Evolutionary conservation across 1,284 basidiomycete genomes (phyloP).

Genomic region (Ceratobasidium sp.): DNA sequence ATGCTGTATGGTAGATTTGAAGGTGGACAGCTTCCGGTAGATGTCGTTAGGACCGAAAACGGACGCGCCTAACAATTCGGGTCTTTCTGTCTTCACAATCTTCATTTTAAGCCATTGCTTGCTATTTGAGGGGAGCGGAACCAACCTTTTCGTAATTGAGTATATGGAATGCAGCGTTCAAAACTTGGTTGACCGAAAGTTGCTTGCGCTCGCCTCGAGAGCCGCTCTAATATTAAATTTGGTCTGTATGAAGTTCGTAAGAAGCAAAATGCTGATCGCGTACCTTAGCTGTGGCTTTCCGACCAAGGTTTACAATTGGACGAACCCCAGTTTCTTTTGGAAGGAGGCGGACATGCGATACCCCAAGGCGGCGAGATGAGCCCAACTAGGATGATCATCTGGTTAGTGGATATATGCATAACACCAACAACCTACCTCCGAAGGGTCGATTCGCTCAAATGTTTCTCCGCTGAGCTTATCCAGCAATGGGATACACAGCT

Average conservation of each 20-base stretch:
- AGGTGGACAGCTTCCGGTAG: constrained; percentile 72
- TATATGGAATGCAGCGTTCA: constrained; percentile 84
- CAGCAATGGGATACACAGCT: constrained; percentile 80
- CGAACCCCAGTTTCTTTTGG: constrained; percentile 95
- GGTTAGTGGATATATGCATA: neutral
- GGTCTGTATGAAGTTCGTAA: neutral
- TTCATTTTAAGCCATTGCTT: constrained; percentile 1
- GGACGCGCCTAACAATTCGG: constrained; percentile 73
- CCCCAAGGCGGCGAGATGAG: constrained; percentile 10
- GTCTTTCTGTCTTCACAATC: constrained; percentile 63
- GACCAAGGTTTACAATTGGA: constrained; percentile 90
- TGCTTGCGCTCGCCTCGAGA: constrained; percentile 34
- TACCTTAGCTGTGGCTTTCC: constrained; percentile 53
- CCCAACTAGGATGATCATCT: neutral
- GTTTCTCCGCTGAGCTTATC: constrained; percentile 70
- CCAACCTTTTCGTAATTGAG: constrained; percentile 83
- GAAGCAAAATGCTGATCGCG: neutral
- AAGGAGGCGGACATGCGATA: constrained; percentile 85
- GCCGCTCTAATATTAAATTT: neutral
- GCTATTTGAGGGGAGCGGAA: constrained; percentile 27
- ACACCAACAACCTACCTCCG: constrained; percentile 54
- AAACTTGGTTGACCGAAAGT: constrained; percentile 82
- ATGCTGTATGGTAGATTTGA: constrained; percentile 64
- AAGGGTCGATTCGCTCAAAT: constrained; percentile 61
- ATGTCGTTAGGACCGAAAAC: constrained; percentile 86